Evolutionary conservation across 2,329 filamentous ascomycete species (phyloP).

Genomic region (Trichoderma aggressivum): DNA sequence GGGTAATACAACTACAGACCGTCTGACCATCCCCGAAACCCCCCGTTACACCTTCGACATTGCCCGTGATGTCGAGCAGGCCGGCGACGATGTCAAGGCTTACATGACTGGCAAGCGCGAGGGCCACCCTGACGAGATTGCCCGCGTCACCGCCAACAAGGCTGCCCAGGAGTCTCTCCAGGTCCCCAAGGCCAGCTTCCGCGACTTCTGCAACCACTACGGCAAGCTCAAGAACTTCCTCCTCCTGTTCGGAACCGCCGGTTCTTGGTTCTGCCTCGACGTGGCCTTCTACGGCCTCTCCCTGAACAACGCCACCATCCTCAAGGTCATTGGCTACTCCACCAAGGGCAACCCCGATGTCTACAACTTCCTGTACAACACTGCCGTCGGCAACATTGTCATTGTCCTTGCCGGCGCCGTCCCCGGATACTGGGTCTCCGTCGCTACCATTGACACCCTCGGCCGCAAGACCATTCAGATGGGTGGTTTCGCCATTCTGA

Average conservation of each 20-base stretch:
- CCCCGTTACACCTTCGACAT: conserved; percentile 87
- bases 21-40: conserved; percentile 81
- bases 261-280: conserved; percentile 76
- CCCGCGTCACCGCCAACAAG: conserved; percentile 56
- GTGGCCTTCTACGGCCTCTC: conserved; percentile 65
- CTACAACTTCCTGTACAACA: conserved; percentile 70
- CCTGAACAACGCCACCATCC: conserved; percentile 72
- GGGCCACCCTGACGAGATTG: conserved; percentile 63
- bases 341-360: conserved; percentile 46
- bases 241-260: conserved; percentile 73
- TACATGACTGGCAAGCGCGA: conserved; percentile 65
- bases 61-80: conserved; percentile 70
- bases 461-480: conserved; percentile 77
- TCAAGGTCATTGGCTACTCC: conserved; percentile 68
- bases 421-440: conserved; percentile 79
- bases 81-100: conserved; percentile 67
- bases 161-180: conserved; percentile 53
- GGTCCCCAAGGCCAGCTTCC: conserved; percentile 67
- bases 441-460: conserved; percentile 68
- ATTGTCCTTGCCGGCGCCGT: conserved; percentile 75
- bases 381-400: conserved; percentile 74
- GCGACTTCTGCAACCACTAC: conserved; percentile 71
- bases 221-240: conserved; percentile 66
- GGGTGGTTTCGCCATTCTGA: conserved; percentile 58
- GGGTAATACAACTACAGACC: conserved; percentile 33